Base-by-base conservation (phyloP, 2,329 filamentous ascomycete species). In the Colletotrichum incanum region DNA sequence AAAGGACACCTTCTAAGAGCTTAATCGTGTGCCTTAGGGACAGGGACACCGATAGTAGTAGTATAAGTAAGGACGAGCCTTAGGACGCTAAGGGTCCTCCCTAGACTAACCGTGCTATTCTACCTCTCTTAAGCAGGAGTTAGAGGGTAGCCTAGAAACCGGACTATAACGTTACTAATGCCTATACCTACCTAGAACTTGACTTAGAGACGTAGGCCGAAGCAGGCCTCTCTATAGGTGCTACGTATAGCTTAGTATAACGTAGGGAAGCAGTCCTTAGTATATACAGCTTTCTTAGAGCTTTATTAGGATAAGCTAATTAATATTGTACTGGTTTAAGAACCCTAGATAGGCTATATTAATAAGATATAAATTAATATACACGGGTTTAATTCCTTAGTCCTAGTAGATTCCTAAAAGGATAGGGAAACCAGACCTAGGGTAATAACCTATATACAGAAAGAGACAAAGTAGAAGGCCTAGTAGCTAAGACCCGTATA, bases 331-430 rank as follows among this genome's bases (percentile, higher is more conserved):
- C 34, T 64, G 5, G 47, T 64, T 34, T 2, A 64, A 49, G 49
- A 64, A 43, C 49, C 37, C 43, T 62, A 3, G 60, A 62, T 64
- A 64, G 61, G 61, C 34, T 64, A 64, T 54, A 26, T 34, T 23
- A 14, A 66, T 31, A 66, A 50, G 37, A 56, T 59, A 39, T 39
- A 56, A 26, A 39, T 63, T 7, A 63, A 63, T 18, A 63, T 28
- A 37, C 50, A 56, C 5, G 62, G 62, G 3, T 55, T 55, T 26
- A 20, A 65, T 14, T 34, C 59, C 59, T 61, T 23, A 8, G 31
- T 45, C 26, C 43, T 6, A 31, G 59, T 61, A 7, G 43, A 61
- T 8, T 26, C 14, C 14, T 61, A 4, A 23, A 49, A 61, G 20
- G 41, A 39, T 6, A 61, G 37, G n/a, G 59, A 61, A 20, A 61